Evolutionary conservation across 768 basidiomycete species (phyloP), one percentile per base, ranked within the genome.

Genomic region (Leccinum imitatum): DNA sequence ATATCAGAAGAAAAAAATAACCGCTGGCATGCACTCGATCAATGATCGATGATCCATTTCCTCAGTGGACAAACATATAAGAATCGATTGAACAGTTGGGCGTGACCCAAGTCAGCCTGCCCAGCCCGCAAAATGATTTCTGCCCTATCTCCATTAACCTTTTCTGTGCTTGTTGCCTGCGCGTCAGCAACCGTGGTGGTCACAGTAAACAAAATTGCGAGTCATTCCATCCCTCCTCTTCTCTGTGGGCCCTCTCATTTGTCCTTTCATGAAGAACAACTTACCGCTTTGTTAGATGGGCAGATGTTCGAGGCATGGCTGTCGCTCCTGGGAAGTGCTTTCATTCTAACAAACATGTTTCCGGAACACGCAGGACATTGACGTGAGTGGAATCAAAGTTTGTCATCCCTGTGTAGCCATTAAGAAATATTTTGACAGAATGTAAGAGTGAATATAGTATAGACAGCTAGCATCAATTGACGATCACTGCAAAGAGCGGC

Each of bases 221-320:
- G 80, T 61, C 83, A 84, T 68, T 56, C 76, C 0, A 80, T 84
- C n/a, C 82, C 84, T 3, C 75, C 77, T 5, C 79, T 80, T 2
- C 66, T 84, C 53, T 84, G 84, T 84, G 62, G 61, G 80, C 73
- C 7, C 8, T 17, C 13, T 59, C n/a, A 54, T n/a, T 46, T 10
- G 41, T 44, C 37, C n/a, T 23, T 23, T 54, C 33, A 27, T 44
- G 58, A 14, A 15, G 50, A 27, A n/a, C 41, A 6, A 31, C 50
- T 58, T 4, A 53, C n/a, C 3, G 9, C 23, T 23, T n/a, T 30
- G 41, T 7, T 59, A 83, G 82, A 76, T 65, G 82, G 82, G 1
- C 75, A 80, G 62, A 85, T 85, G 84, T 86, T 82, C 52, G 85
- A 87, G 77, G 84, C 78, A 69, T 55, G 71, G 56, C 15, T 47